Percentiles rank a stretch among this genome's conserved stretches.
These are phyloP conservation scores for Colletotrichum abscissum DNA, from an alignment of 2,329 filamentous ascomycete species.

Conservation along the genomic window DNA sequence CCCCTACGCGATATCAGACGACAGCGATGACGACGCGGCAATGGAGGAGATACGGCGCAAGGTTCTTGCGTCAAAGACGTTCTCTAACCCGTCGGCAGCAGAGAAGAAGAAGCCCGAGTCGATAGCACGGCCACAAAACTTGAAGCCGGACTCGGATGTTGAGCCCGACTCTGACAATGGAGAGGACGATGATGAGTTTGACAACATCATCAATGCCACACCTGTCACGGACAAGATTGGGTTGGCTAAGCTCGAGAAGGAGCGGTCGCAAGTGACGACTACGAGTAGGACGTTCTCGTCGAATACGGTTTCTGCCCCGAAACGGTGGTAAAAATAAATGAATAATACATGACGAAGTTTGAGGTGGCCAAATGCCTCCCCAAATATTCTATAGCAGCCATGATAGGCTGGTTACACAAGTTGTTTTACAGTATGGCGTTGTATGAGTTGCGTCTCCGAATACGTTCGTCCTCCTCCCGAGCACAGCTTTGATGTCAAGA, in stretches of 20 bases:
- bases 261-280: constrained; percentile 59
- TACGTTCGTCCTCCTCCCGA: not conserved
- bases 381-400: constrained; percentile 4
- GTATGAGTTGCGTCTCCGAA: not conserved
- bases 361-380: not conserved
- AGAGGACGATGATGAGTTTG: constrained; percentile 81
- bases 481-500: not conserved
- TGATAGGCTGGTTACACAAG: not conserved
- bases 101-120: constrained; percentile 69
- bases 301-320: constrained; percentile 59
- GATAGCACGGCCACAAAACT: constrained; percentile 68
- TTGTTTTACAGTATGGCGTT: constrained; percentile 16
- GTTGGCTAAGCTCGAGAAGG: constrained; percentile 65
- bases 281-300: constrained; percentile 65
- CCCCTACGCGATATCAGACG: constrained; percentile 81
- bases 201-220: constrained; percentile 92
- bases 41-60: constrained; percentile 94
- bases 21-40: constrained; percentile 81
- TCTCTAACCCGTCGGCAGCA: constrained; percentile 68
- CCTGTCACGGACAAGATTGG: constrained; percentile 90
- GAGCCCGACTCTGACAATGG: constrained; percentile 79
- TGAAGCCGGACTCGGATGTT: constrained; percentile 72
- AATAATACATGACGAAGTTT: not conserved
- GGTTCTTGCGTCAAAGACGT: constrained; percentile 92
- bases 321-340: constrained; percentile 51